Percentiles rank a stretch among this genome's conserved stretches.
Conservation (phyloP, 2,329 filamentous ascomycete genomes). For the Diaporthe amygdali region DNA sequence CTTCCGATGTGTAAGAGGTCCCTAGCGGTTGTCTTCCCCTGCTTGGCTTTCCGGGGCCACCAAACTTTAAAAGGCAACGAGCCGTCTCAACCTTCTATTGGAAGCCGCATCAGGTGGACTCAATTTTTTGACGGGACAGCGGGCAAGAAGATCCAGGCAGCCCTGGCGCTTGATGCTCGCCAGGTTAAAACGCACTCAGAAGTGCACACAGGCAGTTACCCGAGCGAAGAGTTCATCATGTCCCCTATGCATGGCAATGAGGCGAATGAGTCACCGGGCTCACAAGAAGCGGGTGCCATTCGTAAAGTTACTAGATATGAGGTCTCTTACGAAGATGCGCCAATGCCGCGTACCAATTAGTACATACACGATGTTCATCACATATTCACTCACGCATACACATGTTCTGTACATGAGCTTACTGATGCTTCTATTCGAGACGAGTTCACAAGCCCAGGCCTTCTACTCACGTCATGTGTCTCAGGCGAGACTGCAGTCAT, state of each 20-base stretch:
- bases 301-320: slow-evolving; percentile 5
- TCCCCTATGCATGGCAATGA: not conserved
- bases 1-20: not conserved
- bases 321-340: not conserved
- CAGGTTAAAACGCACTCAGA: not conserved
- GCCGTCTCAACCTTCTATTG: not conserved
- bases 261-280: not conserved
- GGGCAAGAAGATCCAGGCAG: not conserved
- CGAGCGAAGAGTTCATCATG: slow-evolving; percentile 5
- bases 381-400: not conserved
- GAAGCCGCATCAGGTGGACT: not conserved
- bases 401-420: not conserved
- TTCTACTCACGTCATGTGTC: not conserved
- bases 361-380: no score
- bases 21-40: not conserved
- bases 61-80: not conserved
- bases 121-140: not conserved
- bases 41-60: not conserved
- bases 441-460: not conserved
- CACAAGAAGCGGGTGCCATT: not conserved
- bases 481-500: not conserved
- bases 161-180: not conserved
- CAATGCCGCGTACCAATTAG: not conserved
- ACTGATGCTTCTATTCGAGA: not conserved
- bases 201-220: not conserved